phyloP scores from a whole-genome alignment of 2,329 filamentous ascomycete species.

The Ceratocystiopsis brevicomis region DNA sequence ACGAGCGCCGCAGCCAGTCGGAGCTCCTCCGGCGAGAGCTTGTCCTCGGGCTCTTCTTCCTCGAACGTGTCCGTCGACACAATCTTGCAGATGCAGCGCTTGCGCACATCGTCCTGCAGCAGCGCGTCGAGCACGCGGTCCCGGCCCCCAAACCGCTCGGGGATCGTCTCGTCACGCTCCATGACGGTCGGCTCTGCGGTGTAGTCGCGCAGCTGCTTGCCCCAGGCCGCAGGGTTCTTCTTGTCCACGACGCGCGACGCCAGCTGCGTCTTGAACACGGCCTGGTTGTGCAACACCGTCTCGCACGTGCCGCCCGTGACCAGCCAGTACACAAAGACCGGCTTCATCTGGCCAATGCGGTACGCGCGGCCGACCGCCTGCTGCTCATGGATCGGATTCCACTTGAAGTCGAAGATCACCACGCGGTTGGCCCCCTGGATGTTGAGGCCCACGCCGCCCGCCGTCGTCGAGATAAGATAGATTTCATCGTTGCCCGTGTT shows the following conservation, averaged over 20 bases:
- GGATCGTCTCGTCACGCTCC: constrained; percentile 28
- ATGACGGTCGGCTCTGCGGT: constrained; percentile 39
- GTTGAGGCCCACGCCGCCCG: constrained; percentile 70
- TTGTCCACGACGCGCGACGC: constrained; percentile 67
- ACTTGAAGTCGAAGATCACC: constrained; percentile 68
- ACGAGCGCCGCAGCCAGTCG: constrained; percentile 29
- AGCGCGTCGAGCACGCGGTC: constrained; percentile 41
- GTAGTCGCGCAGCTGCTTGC: constrained; percentile 36
- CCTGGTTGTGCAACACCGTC: constrained; percentile 49
- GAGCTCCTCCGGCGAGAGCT: constrained; percentile 41
- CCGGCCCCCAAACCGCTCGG: constrained; percentile 33
- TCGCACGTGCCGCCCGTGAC: constrained; percentile 65
- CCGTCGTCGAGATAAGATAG: constrained; percentile 66
- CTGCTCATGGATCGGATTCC: constrained; percentile 64
- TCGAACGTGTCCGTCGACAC: constrained; percentile 55
- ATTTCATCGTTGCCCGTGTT: constrained; percentile 39
- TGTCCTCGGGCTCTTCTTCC: constrained; percentile 42
- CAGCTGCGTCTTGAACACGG: constrained; percentile 68
- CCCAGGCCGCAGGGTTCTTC: constrained; percentile 52
- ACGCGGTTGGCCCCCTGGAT: constrained; percentile 71
- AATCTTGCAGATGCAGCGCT: constrained; percentile 32
- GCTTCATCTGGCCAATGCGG: constrained; percentile 63
- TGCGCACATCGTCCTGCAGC: constrained; percentile 17
- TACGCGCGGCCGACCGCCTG: constrained; percentile 79
- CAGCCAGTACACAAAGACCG: constrained; percentile 72